These are phyloP conservation scores for Rhizopus stolonifer DNA, from an alignment of 371 early-diverging fungal species.

Conservation along the genomic window DNA sequence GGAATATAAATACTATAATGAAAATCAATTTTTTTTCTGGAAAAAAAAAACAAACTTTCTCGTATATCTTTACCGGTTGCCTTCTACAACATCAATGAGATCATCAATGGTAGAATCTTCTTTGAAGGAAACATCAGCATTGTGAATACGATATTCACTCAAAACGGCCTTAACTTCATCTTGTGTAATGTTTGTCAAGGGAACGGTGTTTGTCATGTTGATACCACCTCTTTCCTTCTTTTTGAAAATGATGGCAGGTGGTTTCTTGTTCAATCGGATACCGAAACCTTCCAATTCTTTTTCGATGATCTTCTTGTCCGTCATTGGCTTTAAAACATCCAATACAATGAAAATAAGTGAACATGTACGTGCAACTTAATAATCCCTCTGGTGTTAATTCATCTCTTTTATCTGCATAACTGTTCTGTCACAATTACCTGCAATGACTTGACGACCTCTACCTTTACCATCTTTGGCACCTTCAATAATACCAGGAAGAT, in stretches of 20 bases:
- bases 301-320: conserved; percentile 94
- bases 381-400: too few species aligned
- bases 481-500: conserved; percentile 97
- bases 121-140: conserved; percentile 90
- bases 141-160: conserved; percentile 91
- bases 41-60: too few species aligned
- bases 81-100: conserved; percentile 93
- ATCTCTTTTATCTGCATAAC: too few species aligned
- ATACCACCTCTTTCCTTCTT: conserved; percentile 96
- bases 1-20: conserved; percentile 69
- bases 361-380: conserved; percentile 95
- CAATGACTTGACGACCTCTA: conserved; percentile 94
- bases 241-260: conserved; percentile 94
- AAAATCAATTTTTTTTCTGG: neutral
- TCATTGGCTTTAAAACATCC: conserved; percentile 95
- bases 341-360: conserved; percentile 93
- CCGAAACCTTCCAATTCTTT: conserved; percentile 98
- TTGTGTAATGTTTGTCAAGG: conserved; percentile 79
- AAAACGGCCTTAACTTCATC: conserved; percentile 88
- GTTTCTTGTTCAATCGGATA: conserved; percentile 95
- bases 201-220: conserved; percentile 85
- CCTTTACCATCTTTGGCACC: conserved; percentile 99
- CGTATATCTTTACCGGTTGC: conserved; percentile 23
- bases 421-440: conserved; percentile 41
- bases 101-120: conserved; percentile 91